Conservation (phyloP, 2,329 filamentous ascomycete genomes). For the Endoconidiophora laricicola region DNA sequence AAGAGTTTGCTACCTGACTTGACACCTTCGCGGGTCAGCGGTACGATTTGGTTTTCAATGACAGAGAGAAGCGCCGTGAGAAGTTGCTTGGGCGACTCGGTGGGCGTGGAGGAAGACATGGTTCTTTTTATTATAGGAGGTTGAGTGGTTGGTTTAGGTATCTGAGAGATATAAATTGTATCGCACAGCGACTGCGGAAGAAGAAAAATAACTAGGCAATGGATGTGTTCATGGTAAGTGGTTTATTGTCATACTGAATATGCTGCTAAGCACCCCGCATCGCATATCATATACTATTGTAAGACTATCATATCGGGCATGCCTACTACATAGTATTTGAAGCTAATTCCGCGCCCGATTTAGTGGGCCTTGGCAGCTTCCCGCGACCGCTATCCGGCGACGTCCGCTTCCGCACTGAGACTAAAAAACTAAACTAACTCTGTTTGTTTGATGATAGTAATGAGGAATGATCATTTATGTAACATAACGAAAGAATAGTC, state of each 20-base stretch:
- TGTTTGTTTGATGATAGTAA: too few relatives aligned
- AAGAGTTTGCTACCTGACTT: constrained; percentile 38
- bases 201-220: too few relatives aligned
- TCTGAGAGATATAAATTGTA: too few relatives aligned
- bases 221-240: too few relatives aligned
- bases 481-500: too few relatives aligned
- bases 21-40: constrained; percentile 32
- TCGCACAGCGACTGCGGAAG: too few relatives aligned
- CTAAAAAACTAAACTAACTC: not conserved
- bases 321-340: too few relatives aligned
- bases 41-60: constrained; percentile 31
- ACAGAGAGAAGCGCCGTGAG: constrained; percentile 25
- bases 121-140: too few relatives aligned
- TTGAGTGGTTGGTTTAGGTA: too few relatives aligned
- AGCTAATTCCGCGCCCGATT: not conserved
- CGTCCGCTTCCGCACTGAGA: constrained; percentile 9
- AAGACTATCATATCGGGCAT: not conserved
- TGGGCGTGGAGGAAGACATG: constrained; percentile 12
- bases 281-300: not conserved
- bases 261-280: not conserved
- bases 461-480: too few relatives aligned
- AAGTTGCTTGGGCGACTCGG: constrained; percentile 16
- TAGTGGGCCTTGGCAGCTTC: not conserved
- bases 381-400: constrained; percentile 12
- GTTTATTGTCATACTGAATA: too few relatives aligned